These are phyloP conservation scores for Orbilia javanica DNA, from an alignment of 2,329 filamentous ascomycete species.

Conservation along the genomic window DNA sequence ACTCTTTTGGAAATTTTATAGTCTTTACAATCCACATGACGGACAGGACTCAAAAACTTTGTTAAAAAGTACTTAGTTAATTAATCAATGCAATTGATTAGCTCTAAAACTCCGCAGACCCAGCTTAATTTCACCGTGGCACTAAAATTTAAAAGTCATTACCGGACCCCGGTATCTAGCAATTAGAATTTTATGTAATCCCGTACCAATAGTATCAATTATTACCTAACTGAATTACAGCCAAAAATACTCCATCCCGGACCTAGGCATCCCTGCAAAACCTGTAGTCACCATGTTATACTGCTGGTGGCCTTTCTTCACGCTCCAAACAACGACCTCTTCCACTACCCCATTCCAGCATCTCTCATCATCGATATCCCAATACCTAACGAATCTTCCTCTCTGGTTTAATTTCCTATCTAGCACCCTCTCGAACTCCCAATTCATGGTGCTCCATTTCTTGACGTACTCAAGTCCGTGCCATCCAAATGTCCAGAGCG, in stretches of 20 bases:
- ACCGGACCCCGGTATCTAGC: too few relatives aligned
- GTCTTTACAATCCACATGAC: too few relatives aligned
- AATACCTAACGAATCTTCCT: background rate
- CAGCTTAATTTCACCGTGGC: too few relatives aligned
- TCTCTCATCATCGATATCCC: background rate
- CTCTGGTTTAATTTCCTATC: background rate
- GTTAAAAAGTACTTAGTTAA: background rate
- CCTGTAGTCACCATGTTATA: background rate
- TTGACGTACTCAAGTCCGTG: background rate
- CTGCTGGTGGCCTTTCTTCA: background rate
- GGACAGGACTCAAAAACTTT: too few relatives aligned
- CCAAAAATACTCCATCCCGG: too few relatives aligned
- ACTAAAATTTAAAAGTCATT: too few relatives aligned
- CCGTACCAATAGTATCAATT: too few relatives aligned
- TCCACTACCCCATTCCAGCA: background rate
- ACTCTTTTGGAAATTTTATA: background rate
- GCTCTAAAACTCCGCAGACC: too few relatives aligned
- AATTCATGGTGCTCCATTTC: background rate
- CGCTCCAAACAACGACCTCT: slow-evolving; percentile 10
- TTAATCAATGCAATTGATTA: background rate
- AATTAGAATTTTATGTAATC: too few relatives aligned
- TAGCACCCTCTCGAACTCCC: background rate
- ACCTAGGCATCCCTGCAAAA: too few relatives aligned
- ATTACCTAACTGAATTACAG: too few relatives aligned
- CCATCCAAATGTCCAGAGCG: background rate